Evolutionary conservation across 257 asterid genomes (phyloP).

Genomic region (Scutellaria galericulata): DNA sequence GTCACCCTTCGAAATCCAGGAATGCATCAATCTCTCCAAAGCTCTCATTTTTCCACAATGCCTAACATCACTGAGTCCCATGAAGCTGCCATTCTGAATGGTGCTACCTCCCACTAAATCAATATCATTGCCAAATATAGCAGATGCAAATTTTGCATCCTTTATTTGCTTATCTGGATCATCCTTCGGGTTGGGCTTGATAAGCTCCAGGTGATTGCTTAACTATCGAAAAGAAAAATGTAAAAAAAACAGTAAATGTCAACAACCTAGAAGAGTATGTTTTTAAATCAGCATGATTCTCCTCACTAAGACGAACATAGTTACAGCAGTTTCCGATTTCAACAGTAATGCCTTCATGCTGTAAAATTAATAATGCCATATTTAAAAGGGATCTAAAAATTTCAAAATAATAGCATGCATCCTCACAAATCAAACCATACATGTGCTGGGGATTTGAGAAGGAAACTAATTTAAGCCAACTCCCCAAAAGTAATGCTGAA

Average conservation of each 20-base stretch:
- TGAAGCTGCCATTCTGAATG: constrained; percentile 72
- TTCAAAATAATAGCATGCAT: constrained; percentile 8
- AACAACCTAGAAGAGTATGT: neutral
- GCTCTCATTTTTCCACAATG: constrained; percentile 98
- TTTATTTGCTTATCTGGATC: constrained; percentile 80
- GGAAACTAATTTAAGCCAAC: neutral
- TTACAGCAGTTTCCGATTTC: neutral
- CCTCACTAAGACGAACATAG: neutral
- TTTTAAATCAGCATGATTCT: neutral
- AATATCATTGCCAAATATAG: constrained; percentile 69
- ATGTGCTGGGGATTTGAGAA: neutral
- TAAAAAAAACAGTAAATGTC: constrained; percentile 1
- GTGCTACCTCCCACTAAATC: constrained; percentile 78
- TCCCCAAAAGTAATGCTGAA: neutral
- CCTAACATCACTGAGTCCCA: constrained; percentile 86
- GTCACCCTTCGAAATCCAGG: constrained; percentile 84
- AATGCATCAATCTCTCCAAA: constrained; percentile 73
- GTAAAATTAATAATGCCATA: neutral
- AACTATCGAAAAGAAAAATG: constrained; percentile 48
- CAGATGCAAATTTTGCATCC: constrained; percentile 81
- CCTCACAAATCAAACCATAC: neutral
- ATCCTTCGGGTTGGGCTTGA: constrained; percentile 88
- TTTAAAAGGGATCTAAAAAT: neutral
- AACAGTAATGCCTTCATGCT: constrained; percentile 8
- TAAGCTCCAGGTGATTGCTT: constrained; percentile 96